These are phyloP conservation scores for Sordariomycetes sp. DNA, from an alignment of 2,329 filamentous ascomycete species.

Conservation along the genomic window DNA sequence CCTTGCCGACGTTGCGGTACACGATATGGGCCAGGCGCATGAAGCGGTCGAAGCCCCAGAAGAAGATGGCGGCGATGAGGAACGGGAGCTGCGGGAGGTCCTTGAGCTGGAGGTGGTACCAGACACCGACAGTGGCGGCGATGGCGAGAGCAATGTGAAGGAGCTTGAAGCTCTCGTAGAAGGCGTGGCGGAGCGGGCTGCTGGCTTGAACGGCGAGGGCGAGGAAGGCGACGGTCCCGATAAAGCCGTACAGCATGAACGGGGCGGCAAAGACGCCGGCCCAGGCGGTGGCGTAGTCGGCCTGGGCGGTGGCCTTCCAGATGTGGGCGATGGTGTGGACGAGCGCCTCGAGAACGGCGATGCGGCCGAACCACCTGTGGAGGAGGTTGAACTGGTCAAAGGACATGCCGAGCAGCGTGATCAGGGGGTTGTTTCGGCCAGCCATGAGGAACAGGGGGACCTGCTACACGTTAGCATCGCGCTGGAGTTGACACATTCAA, in stretches of 20 bases:
- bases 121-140: constrained; percentile 50
- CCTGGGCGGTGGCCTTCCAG: constrained; percentile 2
- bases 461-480: constrained; percentile 1
- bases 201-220: constrained; percentile 57
- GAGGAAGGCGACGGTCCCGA: constrained; percentile 43
- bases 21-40: constrained; percentile 48
- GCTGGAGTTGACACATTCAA: background rate
- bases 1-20: constrained; percentile 56
- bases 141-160: constrained; percentile 57
- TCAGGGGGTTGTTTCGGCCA: constrained; percentile 87
- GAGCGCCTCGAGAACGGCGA: constrained; percentile 57
- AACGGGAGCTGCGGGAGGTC: constrained; percentile 45
- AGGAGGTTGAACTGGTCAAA: constrained; percentile 88
- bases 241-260: constrained; percentile 4
- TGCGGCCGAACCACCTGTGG: constrained; percentile 65
- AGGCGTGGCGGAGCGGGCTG: constrained; percentile 63
- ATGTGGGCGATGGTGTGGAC: constrained; percentile 46
- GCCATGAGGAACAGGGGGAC: constrained; percentile 74
- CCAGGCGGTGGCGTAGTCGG: background rate
- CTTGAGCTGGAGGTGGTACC: constrained; percentile 52
- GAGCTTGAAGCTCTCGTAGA: constrained; percentile 69
- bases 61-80: constrained; percentile 48
- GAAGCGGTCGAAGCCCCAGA: constrained; percentile 57
- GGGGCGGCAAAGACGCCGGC: constrained; percentile 2
- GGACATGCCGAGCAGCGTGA: constrained; percentile 69